Conservation (phyloP, 192 early-diverging fungal species). For the Mortierella claussenii region DNA sequence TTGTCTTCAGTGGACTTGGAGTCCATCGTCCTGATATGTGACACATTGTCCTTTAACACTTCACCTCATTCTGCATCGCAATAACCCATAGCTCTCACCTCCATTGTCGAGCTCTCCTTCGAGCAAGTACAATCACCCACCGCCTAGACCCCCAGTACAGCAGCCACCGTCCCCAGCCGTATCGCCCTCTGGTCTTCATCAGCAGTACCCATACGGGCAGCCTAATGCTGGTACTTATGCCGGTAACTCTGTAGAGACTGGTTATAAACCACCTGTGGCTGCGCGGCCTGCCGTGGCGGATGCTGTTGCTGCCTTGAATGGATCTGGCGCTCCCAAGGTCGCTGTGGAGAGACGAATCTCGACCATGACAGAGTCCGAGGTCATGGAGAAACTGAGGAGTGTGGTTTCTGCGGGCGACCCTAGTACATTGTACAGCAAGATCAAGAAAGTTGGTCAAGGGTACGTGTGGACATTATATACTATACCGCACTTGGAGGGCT, state of each 20-base stretch:
- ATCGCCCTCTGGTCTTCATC: slow-evolving; percentile 23
- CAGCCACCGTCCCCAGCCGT: slow-evolving; percentile 27
- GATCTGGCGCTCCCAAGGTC: slow-evolving; percentile 39
- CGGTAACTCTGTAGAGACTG: too few relatives aligned
- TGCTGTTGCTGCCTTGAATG: slow-evolving; percentile 70
- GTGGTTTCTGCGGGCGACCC: slow-evolving; percentile 95
- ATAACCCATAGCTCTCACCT: slow-evolving; percentile 29
- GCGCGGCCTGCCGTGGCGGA: slow-evolving; percentile 43
- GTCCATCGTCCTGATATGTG: too few relatives aligned
- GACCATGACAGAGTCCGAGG: slow-evolving; percentile 91
- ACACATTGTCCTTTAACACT: too few relatives aligned
- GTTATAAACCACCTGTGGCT: slow-evolving; percentile 35
- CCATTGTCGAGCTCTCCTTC: slow-evolving; percentile 43
- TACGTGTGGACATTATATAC: too few relatives aligned
- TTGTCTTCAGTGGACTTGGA: too few relatives aligned
- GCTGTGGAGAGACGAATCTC: slow-evolving; percentile 78
- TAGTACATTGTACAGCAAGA: slow-evolving; percentile 88
- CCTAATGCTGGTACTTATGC: slow-evolving; percentile 17
- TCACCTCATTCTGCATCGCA: too few relatives aligned
- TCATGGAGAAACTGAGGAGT: slow-evolving; percentile 91
- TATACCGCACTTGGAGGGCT: too few relatives aligned
- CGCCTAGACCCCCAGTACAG: slow-evolving; percentile 20
- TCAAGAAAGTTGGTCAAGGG: slow-evolving; percentile 98
- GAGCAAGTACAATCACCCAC: slow-evolving; percentile 29
- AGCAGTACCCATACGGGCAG: slow-evolving; percentile 19